Evolutionary conservation across 768 basidiomycete species (phyloP).

Genomic region (Dioszegia aurantiaca): DNA sequence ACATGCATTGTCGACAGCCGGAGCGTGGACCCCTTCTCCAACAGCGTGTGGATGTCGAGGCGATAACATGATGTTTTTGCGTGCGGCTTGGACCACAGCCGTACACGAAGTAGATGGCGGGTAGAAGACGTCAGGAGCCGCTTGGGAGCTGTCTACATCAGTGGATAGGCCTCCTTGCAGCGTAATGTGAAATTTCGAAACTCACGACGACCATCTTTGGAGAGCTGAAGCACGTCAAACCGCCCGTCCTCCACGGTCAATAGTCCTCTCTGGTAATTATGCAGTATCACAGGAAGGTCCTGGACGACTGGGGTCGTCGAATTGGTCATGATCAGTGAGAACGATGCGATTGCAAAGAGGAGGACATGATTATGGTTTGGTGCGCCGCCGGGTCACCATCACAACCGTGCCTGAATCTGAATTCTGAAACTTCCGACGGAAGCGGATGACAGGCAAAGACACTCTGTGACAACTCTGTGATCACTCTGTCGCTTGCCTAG

Average conservation of each 20-base stretch:
- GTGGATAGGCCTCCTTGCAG: neutral
- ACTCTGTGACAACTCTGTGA: no score
- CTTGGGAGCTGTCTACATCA: constrained; percentile 44
- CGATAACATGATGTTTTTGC: constrained; percentile 19
- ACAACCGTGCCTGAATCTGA: constrained; percentile 6
- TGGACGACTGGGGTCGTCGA: constrained; percentile 8
- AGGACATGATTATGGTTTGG: neutral
- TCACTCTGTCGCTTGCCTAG: constrained; percentile 1
- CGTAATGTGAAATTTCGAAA: neutral
- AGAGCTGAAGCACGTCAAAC: constrained; percentile 42
- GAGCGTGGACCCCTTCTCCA: constrained; percentile 18
- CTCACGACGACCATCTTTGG: constrained; percentile 44
- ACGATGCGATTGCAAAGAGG: neutral
- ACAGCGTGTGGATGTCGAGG: constrained; percentile 34
- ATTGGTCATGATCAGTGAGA: neutral
- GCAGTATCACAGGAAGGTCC: constrained; percentile 43
- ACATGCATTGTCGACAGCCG: constrained; percentile 38
- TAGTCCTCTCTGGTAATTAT: constrained; percentile 43
- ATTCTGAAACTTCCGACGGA: neutral
- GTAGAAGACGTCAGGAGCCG: constrained; percentile 29
- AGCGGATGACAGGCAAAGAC: neutral
- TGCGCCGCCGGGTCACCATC: no score
- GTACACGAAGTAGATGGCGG: constrained; percentile 30
- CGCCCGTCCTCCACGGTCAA: constrained; percentile 43
- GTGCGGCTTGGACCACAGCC: constrained; percentile 12